Base-by-base conservation (phyloP, 2,329 filamentous ascomycete genomes). In the Nannizziopsis barbatae region DNA sequence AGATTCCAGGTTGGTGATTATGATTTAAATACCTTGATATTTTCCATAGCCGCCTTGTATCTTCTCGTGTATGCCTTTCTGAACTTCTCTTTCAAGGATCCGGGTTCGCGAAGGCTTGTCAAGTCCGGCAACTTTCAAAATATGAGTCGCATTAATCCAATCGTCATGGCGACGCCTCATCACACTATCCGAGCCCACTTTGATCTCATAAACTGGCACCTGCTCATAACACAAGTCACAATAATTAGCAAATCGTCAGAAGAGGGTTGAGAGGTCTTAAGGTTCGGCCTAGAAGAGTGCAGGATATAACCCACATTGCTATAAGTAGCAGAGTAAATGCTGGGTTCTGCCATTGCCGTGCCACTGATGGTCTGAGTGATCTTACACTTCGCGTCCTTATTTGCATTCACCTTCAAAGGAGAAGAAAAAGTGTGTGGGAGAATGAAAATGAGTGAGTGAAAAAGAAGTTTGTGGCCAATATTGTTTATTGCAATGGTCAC, bases 111-210 rank as follows among this genome's bases (percentile, higher is more conserved):
- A 87, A 2, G 92, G 92, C 68, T 98, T 98, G 68, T 98, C 92
- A 62, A 95, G 95, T 49, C 90, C 90, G 53, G 92, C 92, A 36
- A 93, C 87, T 64, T 98, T 98, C 42, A 98, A 73, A 52, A 98
- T 96, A 63, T 98, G 92, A 47, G 92, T 98, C n/a, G 92, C 92
- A 73, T 98, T 98, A 71, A 98, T 92, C 88, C 90, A 98, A 68
- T 96, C 81, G 66, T 98, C 92, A 46, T 81, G 78, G 52, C 90
- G 81, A 44, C 92, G 80, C 65, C 92, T 84, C 92, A 98, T 98
- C 56, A 96, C 85, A 85, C 95, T 87, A 63, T 93, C 87, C 56
- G 74, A 75, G 32, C 83, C 86, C 58, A 94, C 83, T 64, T 93
- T 88, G 68, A 80, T 92, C 64, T 96, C 92, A 64, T 92, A 95